A percentile compares a stretch with the other conserved stretches of the same genome.
phyloP scores from a whole-genome alignment of 2,329 filamentous ascomycete genomes.

The Cladosporium sp. region DNA sequence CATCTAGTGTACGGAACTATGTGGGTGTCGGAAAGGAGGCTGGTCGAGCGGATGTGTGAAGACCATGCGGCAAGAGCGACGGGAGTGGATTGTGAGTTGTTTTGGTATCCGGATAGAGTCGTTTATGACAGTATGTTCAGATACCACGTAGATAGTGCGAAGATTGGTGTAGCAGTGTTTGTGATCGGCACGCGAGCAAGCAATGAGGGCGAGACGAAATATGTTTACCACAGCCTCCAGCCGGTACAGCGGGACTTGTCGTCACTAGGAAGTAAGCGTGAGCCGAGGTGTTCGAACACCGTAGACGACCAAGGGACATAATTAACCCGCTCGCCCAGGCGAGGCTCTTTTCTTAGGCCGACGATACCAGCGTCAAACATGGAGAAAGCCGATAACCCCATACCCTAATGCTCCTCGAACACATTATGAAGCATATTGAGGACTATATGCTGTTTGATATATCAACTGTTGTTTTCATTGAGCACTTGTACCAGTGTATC shows the following conservation, averaged over 20 bases:
- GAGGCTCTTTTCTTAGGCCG: conserved; percentile 3
- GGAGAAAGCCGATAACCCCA: neutral
- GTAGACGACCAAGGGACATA: neutral
- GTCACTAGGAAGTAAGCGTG: neutral
- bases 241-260: conserved; percentile 5
- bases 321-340: neutral
- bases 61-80: conserved; percentile 15
- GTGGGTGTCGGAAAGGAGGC: neutral
- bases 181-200: neutral
- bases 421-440: neutral
- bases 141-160: neutral
- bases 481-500: neutral
- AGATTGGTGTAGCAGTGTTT: neutral
- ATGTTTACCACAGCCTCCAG: conserved; percentile 8
- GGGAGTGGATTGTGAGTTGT: neutral
- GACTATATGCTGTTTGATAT: neutral
- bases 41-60: conserved; percentile 5
- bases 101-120: neutral
- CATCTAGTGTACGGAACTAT: conserved; percentile 28
- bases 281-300: conserved; percentile 1
- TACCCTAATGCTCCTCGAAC: neutral
- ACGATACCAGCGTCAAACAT: neutral
- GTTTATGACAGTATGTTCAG: neutral
- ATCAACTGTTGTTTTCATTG: neutral
- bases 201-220: conserved; percentile 20